A percentile compares a stretch with the other conserved stretches of the same genome.
Conservation (phyloP, 1,284 basidiomycete genomes). For the Sphaerobolus stellatus region DNA sequence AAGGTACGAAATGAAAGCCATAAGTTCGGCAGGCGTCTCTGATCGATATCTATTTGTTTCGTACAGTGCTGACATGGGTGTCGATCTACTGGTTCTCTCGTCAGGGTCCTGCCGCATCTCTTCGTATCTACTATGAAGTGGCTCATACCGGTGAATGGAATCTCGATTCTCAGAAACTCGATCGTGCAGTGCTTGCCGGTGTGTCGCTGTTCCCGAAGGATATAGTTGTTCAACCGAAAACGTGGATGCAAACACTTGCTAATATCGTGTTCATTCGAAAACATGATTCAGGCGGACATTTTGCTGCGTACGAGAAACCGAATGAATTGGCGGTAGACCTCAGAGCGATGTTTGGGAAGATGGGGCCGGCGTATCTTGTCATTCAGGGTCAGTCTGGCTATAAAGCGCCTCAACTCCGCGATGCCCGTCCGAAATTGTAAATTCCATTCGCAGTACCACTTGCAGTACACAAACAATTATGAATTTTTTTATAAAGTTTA, state of each 20-base stretch:
- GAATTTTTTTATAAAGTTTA: too few relatives aligned
- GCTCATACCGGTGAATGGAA: not conserved
- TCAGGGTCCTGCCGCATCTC: constrained; percentile 51
- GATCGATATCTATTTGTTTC: not conserved
- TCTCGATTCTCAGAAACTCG: constrained; percentile 11
- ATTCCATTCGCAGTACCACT: too few relatives aligned
- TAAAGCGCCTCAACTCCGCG: too few relatives aligned
- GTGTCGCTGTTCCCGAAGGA: constrained; percentile 11
- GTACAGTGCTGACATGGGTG: constrained; percentile 55
- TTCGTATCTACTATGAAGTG: constrained; percentile 55
- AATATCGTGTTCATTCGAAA: constrained; percentile 26
- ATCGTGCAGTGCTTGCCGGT: constrained; percentile 38
- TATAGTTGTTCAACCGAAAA: constrained; percentile 33
- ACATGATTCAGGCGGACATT: constrained; percentile 30
- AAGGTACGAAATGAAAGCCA: constrained; percentile 37
- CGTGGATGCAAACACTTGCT: constrained; percentile 31
- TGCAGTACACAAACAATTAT: too few relatives aligned
- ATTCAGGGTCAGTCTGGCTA: constrained; percentile 13
- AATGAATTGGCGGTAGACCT: constrained; percentile 27
- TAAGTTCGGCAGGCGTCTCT: too few relatives aligned
- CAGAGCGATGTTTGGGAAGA: constrained; percentile 28
- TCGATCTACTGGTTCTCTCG: constrained; percentile 60
- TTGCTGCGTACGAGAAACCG: constrained; percentile 30
- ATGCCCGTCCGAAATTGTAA: too few relatives aligned
- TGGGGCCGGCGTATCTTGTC: constrained; percentile 28